Evolutionary conservation across 2,329 filamentous ascomycete genomes (phyloP).

Genomic region (Aureobasidium mangrovei): DNA sequence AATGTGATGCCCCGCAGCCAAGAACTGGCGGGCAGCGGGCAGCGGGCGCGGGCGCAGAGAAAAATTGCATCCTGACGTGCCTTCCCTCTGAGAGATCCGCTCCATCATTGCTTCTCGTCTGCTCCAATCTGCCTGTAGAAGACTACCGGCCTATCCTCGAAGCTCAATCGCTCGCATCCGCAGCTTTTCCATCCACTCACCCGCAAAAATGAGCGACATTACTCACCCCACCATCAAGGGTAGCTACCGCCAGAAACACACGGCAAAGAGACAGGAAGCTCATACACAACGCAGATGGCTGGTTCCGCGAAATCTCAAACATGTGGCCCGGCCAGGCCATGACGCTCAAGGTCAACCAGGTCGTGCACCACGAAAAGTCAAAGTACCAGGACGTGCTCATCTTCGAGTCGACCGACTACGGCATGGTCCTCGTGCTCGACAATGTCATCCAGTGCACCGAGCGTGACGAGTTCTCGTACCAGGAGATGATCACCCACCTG

Average conservation of each 20-base stretch:
- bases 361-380: conserved; percentile 98
- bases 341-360: conserved; percentile 95
- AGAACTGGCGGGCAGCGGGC: not conserved
- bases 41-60: not conserved
- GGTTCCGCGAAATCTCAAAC: conserved; percentile 97
- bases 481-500: conserved; percentile 99
- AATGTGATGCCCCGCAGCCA: not conserved
- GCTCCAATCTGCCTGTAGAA: not conserved
- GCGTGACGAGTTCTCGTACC: conserved; percentile 92
- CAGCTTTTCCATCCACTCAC: not conserved
- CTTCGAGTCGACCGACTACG: conserved; percentile 96
- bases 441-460: conserved; percentile 99
- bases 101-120: conserved; percentile 10
- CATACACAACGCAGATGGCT: conserved; percentile 64
- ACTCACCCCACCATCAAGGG: conserved; percentile 70
- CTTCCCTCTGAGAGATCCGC: not conserved
- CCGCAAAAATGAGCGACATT: conserved; percentile 53
- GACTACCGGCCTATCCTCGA: conserved; percentile 1
- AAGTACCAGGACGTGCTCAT: conserved; percentile 98
- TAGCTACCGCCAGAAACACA: conserved; percentile 30
- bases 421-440: conserved; percentile 91
- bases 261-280: conserved; percentile 16
- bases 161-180: not conserved
- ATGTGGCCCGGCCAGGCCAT: conserved; percentile 99
- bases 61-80: not conserved